Conservation (phyloP, 345 rosid species). For the Iberis pinnata region DNA sequence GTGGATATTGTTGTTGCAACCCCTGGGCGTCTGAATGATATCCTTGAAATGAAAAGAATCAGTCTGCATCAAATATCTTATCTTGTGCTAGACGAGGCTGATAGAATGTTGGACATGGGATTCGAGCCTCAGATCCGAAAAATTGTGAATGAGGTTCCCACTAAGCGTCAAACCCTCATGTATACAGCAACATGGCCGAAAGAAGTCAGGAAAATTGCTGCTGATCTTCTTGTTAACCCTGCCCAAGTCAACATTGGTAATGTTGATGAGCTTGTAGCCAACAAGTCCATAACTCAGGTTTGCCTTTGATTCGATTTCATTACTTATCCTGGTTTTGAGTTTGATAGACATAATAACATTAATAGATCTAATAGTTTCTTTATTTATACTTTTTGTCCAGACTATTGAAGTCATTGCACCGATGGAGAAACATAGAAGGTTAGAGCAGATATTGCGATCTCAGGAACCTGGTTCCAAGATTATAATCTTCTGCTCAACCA, state of each 20-base stretch:
- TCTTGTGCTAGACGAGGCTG: constrained; percentile 97
- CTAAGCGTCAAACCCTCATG: constrained; percentile 94
- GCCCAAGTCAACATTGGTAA: constrained; percentile 96
- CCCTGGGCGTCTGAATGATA: constrained; percentile 92
- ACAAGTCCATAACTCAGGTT: constrained; percentile 98
- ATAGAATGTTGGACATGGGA: constrained; percentile 99
- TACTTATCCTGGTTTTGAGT: not conserved
- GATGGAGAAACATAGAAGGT: constrained; percentile 75
- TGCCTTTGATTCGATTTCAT: not conserved
- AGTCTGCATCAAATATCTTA: constrained; percentile 80
- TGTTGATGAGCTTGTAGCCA: constrained; percentile 95
- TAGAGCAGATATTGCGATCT: constrained; percentile 84
- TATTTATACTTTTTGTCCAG: constrained; percentile 29
- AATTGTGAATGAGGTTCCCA: constrained; percentile 85
- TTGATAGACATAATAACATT: not conserved
- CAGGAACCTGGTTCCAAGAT: constrained; percentile 81
- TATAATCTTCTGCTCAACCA: constrained; percentile 75
- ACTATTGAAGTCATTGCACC: constrained; percentile 61
- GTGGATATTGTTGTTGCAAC: constrained; percentile 92
- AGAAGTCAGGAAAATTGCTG: constrained; percentile 91
- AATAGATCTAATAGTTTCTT: constrained; percentile 1
- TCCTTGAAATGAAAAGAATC: constrained; percentile 88
- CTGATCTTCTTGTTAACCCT: constrained; percentile 85
- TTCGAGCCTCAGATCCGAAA: constrained; percentile 96
- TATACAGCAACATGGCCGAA: constrained; percentile 97